Percentiles rank a stretch among this genome's conserved stretches.
phyloP scores from a whole-genome alignment of 257 asterid genomes.

The Anisodus acutangulus region DNA sequence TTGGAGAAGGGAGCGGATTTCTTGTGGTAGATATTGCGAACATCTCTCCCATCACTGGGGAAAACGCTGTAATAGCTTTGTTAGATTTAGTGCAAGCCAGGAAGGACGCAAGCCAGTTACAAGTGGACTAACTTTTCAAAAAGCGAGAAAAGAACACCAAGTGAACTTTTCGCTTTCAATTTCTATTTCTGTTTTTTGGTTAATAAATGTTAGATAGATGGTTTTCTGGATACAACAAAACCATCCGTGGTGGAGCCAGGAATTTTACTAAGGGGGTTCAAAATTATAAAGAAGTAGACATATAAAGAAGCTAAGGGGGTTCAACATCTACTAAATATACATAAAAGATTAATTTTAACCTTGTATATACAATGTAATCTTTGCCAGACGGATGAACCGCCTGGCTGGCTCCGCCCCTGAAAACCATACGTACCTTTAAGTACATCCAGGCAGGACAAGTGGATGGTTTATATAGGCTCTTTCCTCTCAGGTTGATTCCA shows the following conservation, averaged over 20 bases:
- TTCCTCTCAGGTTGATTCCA: not conserved
- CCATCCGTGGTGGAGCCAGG: not conserved
- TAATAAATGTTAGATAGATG: not conserved
- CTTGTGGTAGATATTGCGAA: slow-evolving; percentile 5
- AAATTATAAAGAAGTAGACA: too few relatives aligned
- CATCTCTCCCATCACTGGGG: slow-evolving; percentile 12
- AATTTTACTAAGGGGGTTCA: too few relatives aligned
- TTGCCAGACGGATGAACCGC: too few relatives aligned
- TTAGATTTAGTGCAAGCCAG: not conserved
- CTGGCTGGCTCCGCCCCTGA: too few relatives aligned
- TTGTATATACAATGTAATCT: too few relatives aligned
- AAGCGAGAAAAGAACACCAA: not conserved
- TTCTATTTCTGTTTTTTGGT: not conserved
- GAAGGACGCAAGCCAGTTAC: not conserved
- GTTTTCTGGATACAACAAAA: not conserved
- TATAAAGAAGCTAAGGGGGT: too few relatives aligned
- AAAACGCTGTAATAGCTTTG: not conserved
- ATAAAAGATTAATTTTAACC: too few relatives aligned
- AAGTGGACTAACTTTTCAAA: not conserved
- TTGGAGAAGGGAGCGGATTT: not conserved
- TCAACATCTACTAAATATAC: too few relatives aligned
- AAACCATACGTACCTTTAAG: not conserved
- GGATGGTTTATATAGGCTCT: not conserved
- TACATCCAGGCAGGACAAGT: not conserved
- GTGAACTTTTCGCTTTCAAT: not conserved